A percentile compares a stretch with the other conserved stretches of the same genome.
Conservation (phyloP, 257 asterid species). For the Jacaranda mimosifolia region DNA sequence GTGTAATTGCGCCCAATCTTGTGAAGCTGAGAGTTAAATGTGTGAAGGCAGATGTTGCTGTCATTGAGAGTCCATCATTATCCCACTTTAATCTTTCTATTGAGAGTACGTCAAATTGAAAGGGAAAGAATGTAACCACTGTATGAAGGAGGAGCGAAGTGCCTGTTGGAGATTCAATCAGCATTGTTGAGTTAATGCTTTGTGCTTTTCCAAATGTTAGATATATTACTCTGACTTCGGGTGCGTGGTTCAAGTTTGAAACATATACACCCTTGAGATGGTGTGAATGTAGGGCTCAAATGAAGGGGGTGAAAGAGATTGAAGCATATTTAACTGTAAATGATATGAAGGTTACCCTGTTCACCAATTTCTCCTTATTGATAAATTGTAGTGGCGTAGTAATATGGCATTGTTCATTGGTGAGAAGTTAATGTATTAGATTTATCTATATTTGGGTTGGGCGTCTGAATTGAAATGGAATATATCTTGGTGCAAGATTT, state of each 20-base stretch:
- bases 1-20: conserved; percentile 65
- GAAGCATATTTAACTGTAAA: conserved; percentile 66
- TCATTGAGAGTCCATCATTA: conserved; percentile 65
- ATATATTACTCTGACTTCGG: conserved; percentile 64
- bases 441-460: background rate
- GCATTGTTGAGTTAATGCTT: conserved; percentile 56
- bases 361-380: conserved; percentile 54
- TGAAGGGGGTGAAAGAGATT: conserved; percentile 64
- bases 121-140: conserved; percentile 55
- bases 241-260: conserved; percentile 72
- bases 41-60: conserved; percentile 60
- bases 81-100: conserved; percentile 59
- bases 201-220: conserved; percentile 58
- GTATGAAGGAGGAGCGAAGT: conserved; percentile 53
- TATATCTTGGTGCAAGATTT: too few species aligned
- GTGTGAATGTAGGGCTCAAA: conserved; percentile 42
- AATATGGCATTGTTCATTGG: conserved; percentile 52
- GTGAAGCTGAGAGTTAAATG: conserved; percentile 62
- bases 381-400: conserved; percentile 56
- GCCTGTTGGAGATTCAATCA: conserved; percentile 51
- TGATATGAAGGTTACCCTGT: conserved; percentile 63
- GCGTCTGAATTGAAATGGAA: background rate
- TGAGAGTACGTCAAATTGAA: conserved; percentile 54
- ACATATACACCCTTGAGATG: conserved; percentile 43
- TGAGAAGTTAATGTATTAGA: background rate